phyloP scores from a whole-genome alignment of 768 basidiomycete species.

The Psilocybe tampanensis region DNA sequence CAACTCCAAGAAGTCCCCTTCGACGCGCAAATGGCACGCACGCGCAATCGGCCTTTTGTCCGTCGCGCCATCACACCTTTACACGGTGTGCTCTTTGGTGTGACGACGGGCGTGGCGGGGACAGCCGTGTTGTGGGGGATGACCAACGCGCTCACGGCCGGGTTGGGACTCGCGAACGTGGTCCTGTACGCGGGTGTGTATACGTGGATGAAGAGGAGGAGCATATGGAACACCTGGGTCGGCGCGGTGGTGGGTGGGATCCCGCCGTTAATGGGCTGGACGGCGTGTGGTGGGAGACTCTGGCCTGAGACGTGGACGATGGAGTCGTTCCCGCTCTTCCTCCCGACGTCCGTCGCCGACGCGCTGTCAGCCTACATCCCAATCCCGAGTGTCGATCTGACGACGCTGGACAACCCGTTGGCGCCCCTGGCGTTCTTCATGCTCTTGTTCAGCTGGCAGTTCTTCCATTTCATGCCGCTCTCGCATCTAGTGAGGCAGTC shows the following conservation, averaged over 20 bases:
- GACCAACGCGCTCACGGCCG: conserved; percentile 85
- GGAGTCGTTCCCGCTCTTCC: conserved; percentile 60
- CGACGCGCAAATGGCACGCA: conserved; percentile 96
- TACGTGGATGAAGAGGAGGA: conserved; percentile 88
- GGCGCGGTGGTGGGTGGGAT: conserved; percentile 91
- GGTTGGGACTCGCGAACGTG: conserved; percentile 84
- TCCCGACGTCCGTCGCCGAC: conserved; percentile 59
- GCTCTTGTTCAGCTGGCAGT: conserved; percentile 95
- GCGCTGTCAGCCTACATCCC: conserved; percentile 23
- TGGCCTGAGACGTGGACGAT: conserved; percentile 54
- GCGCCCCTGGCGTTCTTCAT: conserved; percentile 80
- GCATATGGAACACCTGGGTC: conserved; percentile 89
- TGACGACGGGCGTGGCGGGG: conserved; percentile 76
- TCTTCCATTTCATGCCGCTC: conserved; percentile 97
- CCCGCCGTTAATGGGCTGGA: conserved; percentile 98
- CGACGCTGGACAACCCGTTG: conserved; percentile 78
- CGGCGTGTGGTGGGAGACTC: conserved; percentile 85
- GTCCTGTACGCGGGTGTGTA: conserved; percentile 89
- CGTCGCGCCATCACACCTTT: conserved; percentile 80
- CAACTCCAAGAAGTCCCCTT: conserved; percentile 94
- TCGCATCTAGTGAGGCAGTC: conserved; percentile 83
- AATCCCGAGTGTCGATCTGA: conserved; percentile 36
- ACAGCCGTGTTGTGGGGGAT: conserved; percentile 76
- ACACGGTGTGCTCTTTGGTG: conserved; percentile 83
- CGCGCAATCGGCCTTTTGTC: conserved; percentile 85